These are phyloP conservation scores for Arthrinium phaeospermum DNA, from an alignment of 2,329 filamentous ascomycete species.

Conservation along the genomic window DNA sequence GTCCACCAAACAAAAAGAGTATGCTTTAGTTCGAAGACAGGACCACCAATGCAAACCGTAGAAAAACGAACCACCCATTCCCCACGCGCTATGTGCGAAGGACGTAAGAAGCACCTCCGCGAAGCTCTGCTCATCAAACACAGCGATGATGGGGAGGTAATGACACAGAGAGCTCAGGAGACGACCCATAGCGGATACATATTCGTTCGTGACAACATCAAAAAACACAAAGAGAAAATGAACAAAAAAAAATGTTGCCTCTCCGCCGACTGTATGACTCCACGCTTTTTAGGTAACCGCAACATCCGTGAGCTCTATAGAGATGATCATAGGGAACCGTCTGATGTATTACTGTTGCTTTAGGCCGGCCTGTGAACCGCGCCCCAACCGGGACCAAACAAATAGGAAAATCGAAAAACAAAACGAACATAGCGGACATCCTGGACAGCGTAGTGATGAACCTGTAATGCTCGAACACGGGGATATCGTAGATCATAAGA, in stretches of 20 bases:
- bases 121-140: background rate
- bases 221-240: background rate
- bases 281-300: constrained; percentile 13
- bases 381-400: background rate
- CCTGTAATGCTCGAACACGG: constrained; percentile 5
- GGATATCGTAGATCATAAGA: constrained; percentile 15
- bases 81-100: background rate
- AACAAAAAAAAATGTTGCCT: constrained; percentile 1
- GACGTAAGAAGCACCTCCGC: background rate
- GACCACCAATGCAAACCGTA: background rate
- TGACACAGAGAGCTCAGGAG: background rate
- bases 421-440: background rate
- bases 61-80: background rate
- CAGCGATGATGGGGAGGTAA: background rate
- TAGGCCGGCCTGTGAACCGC: background rate
- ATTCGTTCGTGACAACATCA: background rate
- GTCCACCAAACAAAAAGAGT: background rate
- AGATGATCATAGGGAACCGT: background rate
- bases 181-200: background rate
- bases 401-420: background rate
- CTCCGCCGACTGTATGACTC: constrained; percentile 15
- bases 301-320: constrained; percentile 11
- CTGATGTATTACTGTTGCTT: background rate
- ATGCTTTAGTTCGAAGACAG: constrained; percentile 6
- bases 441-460: background rate